phyloP scores from a whole-genome alignment of 805 yeast genomes.

The Candida takata region DNA sequence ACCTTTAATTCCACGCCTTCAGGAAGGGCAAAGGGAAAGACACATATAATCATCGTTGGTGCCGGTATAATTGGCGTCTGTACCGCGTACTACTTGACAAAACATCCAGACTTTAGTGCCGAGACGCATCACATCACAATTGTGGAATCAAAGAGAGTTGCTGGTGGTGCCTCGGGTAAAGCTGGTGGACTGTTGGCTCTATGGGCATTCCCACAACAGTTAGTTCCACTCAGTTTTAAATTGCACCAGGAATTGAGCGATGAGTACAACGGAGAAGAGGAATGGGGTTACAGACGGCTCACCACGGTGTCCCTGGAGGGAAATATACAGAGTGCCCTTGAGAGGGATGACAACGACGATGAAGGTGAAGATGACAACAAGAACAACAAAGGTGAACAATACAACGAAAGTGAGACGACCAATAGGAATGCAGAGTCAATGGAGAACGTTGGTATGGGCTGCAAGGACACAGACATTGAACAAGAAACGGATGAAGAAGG shows the following conservation, averaged over 20 bases:
- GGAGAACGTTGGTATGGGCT: conserved; percentile 13
- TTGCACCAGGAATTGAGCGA: conserved; percentile 79
- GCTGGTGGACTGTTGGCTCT: conserved; percentile 94
- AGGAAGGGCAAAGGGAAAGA: conserved; percentile 41
- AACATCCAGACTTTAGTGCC: conserved; percentile 74
- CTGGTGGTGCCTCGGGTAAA: conserved; percentile 96
- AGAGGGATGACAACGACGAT: conserved; percentile 18
- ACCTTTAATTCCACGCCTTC: conserved; percentile 24
- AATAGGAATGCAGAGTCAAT: conserved; percentile 8
- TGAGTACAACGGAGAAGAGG: conserved; percentile 70
- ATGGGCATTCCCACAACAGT: conserved; percentile 96
- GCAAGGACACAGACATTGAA: conserved; percentile 10
- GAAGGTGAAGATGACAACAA: conserved; percentile 7
- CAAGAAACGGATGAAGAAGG: conserved; percentile 12
- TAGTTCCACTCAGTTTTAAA: conserved; percentile 81
- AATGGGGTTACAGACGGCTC: conserved; percentile 90
- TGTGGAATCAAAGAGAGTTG: conserved; percentile 84
- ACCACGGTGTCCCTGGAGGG: conserved; percentile 87
- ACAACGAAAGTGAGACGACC: too few species aligned
- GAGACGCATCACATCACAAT: conserved; percentile 74
- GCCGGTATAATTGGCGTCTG: conserved; percentile 97
- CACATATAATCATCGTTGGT: conserved; percentile 79
- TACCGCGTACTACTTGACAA: conserved; percentile 81
- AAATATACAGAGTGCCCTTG: conserved; percentile 39
- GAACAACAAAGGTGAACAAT: too few species aligned